Percentiles rank a stretch among this genome's conserved stretches.
phyloP scores from a whole-genome alignment of 768 basidiomycete genomes.

The Lentinula detonsa region DNA sequence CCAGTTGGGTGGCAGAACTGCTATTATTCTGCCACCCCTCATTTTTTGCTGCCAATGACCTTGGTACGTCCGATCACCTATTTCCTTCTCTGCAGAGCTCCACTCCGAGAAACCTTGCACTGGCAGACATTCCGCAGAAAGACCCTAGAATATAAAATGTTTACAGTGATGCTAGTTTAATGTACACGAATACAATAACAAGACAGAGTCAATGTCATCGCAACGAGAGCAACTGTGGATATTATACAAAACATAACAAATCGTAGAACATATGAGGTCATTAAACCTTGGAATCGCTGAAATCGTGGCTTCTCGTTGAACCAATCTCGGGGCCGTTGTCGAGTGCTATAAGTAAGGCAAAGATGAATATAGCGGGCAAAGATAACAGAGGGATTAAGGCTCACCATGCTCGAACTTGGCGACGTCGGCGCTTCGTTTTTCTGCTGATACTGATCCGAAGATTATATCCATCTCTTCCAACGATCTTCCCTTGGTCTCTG shows the following conservation, averaged over 20 bases:
- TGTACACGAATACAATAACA: background rate
- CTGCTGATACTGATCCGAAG: conserved; percentile 39
- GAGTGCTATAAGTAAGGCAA: background rate
- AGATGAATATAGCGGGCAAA: background rate
- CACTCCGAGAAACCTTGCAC: no score
- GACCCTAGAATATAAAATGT: background rate
- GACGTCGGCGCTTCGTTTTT: conserved; percentile 37
- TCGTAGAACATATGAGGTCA: background rate
- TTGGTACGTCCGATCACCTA: no score
- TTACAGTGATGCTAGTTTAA: background rate
- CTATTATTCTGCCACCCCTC: no score
- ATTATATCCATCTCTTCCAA: conserved; percentile 24
- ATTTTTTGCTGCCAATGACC: no score
- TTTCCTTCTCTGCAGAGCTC: no score
- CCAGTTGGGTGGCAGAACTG: no score
- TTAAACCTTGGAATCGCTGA: background rate
- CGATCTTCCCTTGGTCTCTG: conserved; percentile 33
- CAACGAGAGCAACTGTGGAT: background rate
- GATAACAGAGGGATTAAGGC: background rate
- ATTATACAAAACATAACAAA: background rate
- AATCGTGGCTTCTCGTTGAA: background rate
- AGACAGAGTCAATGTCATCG: background rate
- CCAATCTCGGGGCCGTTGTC: background rate
- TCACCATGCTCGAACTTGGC: conserved; percentile 25
- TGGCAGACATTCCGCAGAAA: background rate